Conservation (phyloP, 371 early-diverging fungal genomes). For the Phascolomyces articulosus region DNA sequence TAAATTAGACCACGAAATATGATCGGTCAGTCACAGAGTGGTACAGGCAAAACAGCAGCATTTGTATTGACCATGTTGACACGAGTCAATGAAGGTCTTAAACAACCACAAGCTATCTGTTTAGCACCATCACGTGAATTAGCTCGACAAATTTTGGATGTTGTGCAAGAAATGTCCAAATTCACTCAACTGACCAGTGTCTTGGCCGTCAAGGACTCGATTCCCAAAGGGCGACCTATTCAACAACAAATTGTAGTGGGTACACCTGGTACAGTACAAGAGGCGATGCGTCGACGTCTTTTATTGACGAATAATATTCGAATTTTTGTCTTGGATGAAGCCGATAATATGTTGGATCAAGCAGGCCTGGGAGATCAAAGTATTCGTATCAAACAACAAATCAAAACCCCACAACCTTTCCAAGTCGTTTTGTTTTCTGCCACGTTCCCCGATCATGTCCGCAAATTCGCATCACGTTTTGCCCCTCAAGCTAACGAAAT, state of each 20-base stretch:
- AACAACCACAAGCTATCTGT: conserved; percentile 82
- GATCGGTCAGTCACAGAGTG: conserved; percentile 57
- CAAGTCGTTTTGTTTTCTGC: conserved; percentile 97
- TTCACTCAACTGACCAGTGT: conserved; percentile 77
- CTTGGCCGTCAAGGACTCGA: conserved; percentile 79
- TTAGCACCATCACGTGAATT: conserved; percentile 98
- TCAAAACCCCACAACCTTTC: conserved; percentile 67
- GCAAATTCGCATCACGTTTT: conserved; percentile 76
- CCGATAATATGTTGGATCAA: conserved; percentile 93
- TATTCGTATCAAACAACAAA: conserved; percentile 72
- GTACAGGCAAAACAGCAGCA: conserved; percentile 96
- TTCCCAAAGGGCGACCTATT: conserved; percentile 48
- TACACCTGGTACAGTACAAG: conserved; percentile 93
- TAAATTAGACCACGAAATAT: conserved; percentile 42
- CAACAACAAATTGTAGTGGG: conserved; percentile 90
- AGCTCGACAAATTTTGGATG: conserved; percentile 94
- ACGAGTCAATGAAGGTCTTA: conserved; percentile 60
- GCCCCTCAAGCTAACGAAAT: conserved; percentile 89
- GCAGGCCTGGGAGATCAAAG: conserved; percentile 89
- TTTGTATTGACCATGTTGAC: conserved; percentile 91
- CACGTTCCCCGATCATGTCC: conserved; percentile 88
- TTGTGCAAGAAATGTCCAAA: conserved; percentile 87
- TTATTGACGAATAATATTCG: conserved; percentile 63
- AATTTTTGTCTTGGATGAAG: conserved; percentile 92
- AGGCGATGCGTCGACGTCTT: conserved; percentile 64